Evolutionary conservation across 768 basidiomycete species (phyloP).

Genomic region (Pisolithus microcarpus): DNA sequence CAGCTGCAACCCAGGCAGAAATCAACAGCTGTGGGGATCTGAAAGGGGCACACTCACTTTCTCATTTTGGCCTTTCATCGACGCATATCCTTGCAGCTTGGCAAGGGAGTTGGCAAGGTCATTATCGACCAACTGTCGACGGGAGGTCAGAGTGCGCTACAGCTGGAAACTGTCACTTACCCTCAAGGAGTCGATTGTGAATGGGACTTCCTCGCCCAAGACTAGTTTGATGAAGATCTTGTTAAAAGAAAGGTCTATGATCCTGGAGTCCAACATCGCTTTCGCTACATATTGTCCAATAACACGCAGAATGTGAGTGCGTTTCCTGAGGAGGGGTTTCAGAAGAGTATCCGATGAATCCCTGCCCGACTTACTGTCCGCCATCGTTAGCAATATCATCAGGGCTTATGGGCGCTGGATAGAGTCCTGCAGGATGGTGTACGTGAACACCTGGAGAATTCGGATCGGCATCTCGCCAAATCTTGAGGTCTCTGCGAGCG

Average conservation of each 20-base stretch:
- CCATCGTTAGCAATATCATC: constrained; percentile 67
- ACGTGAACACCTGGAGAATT: constrained; percentile 62
- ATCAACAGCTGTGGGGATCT: not conserved
- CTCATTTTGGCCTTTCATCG: constrained; percentile 40
- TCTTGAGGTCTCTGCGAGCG: constrained; percentile 75
- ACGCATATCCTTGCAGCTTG: constrained; percentile 66
- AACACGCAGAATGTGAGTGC: constrained; percentile 78
- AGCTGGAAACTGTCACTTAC: constrained; percentile 34
- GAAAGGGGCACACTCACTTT: constrained; percentile 38
- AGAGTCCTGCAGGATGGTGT: constrained; percentile 77
- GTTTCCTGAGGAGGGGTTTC: constrained; percentile 46
- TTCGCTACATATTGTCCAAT: constrained; percentile 97
- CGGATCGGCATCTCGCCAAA: constrained; percentile 86
- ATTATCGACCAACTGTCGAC: constrained; percentile 66
- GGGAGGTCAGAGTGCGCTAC: constrained; percentile 5
- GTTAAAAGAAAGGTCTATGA: constrained; percentile 93
- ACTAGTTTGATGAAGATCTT: constrained; percentile 90
- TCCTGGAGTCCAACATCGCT: constrained; percentile 93
- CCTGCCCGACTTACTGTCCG: constrained; percentile 51
- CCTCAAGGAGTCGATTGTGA: constrained; percentile 77
- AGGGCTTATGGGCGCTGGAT: constrained; percentile 73
- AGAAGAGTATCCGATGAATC: not conserved
- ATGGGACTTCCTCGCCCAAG: constrained; percentile 78
- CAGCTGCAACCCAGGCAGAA: constrained; percentile 28
- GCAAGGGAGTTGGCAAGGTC: constrained; percentile 80